Base-by-base conservation (phyloP, 345 rosid species). In the Microcos paniculata region DNA sequence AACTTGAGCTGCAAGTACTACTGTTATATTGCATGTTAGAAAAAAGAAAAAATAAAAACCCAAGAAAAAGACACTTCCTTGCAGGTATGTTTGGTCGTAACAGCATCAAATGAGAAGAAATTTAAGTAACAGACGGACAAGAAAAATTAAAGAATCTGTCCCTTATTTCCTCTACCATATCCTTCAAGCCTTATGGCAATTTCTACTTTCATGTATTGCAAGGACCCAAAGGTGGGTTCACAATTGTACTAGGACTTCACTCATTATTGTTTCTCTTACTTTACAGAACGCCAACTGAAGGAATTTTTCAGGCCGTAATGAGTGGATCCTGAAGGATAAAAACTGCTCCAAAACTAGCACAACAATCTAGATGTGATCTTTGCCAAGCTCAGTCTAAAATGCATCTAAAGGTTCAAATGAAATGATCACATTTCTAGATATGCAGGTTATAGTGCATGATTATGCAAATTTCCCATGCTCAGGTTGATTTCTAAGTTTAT, bases 61-160 rank as follows among this genome's bases (percentile, higher is more conserved):
- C 46, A 66, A 51, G 52, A 23, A 63, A 52, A 5, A 7, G 45
- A 74, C 59, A 26, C 28, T 21, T 46, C 11, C 16, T 33, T 5
- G 6, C 61, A 33, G 45, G 46, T 55, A 53, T 65, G 71, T 64
- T 52, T 64, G 72, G 63, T 59, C 43, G 64, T 75, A 49, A 52
- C 38, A 38, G 35, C 23, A 74, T 57, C 65, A 52, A 63, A 26
- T 11, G 40, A 43, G 40, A 23, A 35, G 51, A 55, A 53, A 56
- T 55, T 38, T 55, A 55, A 31, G 35, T 31, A 52, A 16, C 73
- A 52, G 61, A 51, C 51, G 35, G 61, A 52, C 31, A 14, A 15
- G 63, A 57, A 73, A 72, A 28, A 18, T 40, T 57, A 45, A 58
- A 61, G 63, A 58, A 59, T 23, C 57, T 73, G 42, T 61, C 52